Base-by-base conservation (phyloP, 192 early-diverging fungal species). In the Gryganskiella cystojenkinii region DNA sequence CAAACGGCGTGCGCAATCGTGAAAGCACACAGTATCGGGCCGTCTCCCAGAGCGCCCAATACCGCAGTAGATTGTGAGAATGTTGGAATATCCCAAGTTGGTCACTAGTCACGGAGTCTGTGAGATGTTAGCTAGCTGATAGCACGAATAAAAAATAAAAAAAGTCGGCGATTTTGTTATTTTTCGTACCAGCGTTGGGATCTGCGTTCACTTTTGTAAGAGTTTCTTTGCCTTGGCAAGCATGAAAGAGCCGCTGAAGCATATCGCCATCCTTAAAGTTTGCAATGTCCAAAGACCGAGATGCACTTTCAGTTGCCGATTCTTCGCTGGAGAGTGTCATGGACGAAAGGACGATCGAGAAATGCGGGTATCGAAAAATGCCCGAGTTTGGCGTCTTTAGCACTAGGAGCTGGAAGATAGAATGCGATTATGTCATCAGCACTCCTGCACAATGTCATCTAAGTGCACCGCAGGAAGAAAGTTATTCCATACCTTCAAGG, bases 31-130 rank as follows among this genome's bases (percentile, higher is more conserved):
- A 92, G 59, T 88, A 94, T 56, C 93, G 83, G 17, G 91, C 82
- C 4, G 79, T 71, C 80, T 95, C 93, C 93, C 93, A 94, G 22
- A 92, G 61, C 0, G 81, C 85, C 94, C 94, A 95, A 55, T 85
- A 92, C 28, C 67, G 79, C 28, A 93, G 71, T 22, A 88, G 54
- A 33, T 83, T 81, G 13, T 65, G 61, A 22, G 88, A 88, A 30
- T 84, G 74, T 22, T 56, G 70, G 19, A 73, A 42, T 20, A 47
- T 64, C 1, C 47, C 56, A 30, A 82, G 42, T 47, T 61, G 56
- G 20, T 71, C 69, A n/a, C 20, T 6, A 3, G 64, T 49, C 44
- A 71, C 60, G 28, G n/a, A 55, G 22, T 70, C 69, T 70, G 59
- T 9, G n/a, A 35, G 14, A 33, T 11, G 47, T 25, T 9, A 15